Evolutionary conservation across 2,329 filamentous ascomycete genomes (phyloP).

Genomic region (Pseudopyricularia cyperi): DNA sequence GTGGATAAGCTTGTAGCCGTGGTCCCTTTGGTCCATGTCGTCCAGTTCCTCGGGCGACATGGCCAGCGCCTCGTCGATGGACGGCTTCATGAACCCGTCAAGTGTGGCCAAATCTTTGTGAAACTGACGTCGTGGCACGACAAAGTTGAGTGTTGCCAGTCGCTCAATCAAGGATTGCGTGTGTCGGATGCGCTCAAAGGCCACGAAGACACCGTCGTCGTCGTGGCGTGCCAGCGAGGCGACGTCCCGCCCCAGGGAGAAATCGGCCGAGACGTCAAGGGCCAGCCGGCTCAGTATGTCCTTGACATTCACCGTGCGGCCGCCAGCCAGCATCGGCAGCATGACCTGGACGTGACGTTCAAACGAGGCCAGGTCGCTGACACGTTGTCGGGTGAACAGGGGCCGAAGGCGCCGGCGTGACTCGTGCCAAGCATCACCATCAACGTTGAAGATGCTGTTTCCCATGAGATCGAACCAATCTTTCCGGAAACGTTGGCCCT

Average conservation of each 20-base stretch:
- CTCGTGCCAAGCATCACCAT: not conserved
- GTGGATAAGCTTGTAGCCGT: slow-evolving; percentile 39
- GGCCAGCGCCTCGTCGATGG: not conserved
- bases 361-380: not conserved
- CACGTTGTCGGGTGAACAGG: not conserved
- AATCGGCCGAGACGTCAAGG: not conserved
- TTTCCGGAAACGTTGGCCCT: not conserved
- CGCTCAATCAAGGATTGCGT: not conserved
- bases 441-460: not conserved
- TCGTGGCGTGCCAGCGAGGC: not conserved
- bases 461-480: not conserved
- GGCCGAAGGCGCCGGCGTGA: not conserved
- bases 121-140: not conserved
- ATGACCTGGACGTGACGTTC: not conserved
- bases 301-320: not conserved
- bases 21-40: slow-evolving; percentile 3
- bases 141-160: not conserved
- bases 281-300: not conserved
- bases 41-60: not conserved
- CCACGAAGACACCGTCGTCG: not conserved
- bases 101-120: not conserved
- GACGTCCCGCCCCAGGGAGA: not conserved
- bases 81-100: not conserved
- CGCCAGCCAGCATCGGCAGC: not conserved
- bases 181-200: not conserved